Percentiles rank a stretch among this genome's conserved stretches.
These are phyloP conservation scores for Hirschfeldia incana DNA, from an alignment of 345 rosid genomes.

Conservation along the genomic window DNA sequence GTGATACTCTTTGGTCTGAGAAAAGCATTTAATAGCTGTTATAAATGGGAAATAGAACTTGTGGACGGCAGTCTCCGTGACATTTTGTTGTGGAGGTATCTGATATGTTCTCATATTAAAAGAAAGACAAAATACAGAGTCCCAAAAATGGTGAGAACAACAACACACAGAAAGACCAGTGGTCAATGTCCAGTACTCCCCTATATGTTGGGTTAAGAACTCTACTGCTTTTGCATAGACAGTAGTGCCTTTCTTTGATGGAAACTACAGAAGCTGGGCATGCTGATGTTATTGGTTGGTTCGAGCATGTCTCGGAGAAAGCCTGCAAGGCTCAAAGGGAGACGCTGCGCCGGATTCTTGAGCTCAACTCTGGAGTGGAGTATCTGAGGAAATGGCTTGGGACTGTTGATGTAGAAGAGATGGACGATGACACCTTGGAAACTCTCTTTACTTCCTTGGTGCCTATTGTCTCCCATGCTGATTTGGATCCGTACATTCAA, in stretches of 20 bases:
- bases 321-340: conserved; percentile 60
- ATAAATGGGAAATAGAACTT: conserved; percentile 6
- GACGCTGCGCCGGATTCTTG: conserved; percentile 72
- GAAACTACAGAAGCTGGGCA: conserved; percentile 24
- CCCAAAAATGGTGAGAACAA: conserved; percentile 35
- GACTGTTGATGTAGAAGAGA: conserved; percentile 42
- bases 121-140: conserved; percentile 13
- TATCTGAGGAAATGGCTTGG: conserved; percentile 73
- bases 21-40: conserved; percentile 25
- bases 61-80: conserved; percentile 34
- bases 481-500: conserved; percentile 74
- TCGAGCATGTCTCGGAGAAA: conserved; percentile 54
- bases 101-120: conserved; percentile 3
- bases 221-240: conserved; percentile 17
- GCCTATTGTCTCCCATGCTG: conserved; percentile 84
- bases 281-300: conserved; percentile 67
- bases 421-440: conserved; percentile 66
- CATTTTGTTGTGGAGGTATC: conserved; percentile 26
- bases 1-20: conserved; percentile 13
- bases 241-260: conserved; percentile 26
- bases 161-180: conserved; percentile 23
- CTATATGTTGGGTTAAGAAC: conserved; percentile 20
- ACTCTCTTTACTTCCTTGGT: conserved; percentile 64
- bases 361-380: conserved; percentile 58
- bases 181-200: conserved; percentile 28